phyloP scores from a whole-genome alignment of 1,139 yeast species.

The Geotrichum fermentans region DNA sequence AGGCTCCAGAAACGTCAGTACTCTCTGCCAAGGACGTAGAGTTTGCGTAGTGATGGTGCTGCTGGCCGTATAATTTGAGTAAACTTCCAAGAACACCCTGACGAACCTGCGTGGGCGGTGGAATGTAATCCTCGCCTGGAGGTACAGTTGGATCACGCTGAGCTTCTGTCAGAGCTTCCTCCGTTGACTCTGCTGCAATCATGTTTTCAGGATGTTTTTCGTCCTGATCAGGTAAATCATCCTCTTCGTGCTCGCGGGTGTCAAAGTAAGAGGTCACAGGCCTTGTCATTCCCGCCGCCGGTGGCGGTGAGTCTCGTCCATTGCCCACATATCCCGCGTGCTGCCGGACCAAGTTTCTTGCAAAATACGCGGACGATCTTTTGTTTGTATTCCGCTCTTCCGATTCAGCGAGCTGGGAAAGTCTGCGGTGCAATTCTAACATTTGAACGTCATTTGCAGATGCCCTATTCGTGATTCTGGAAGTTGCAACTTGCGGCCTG shows the following conservation, averaged over 20 bases:
- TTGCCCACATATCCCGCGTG: slow-evolving; percentile 12
- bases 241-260: neutral
- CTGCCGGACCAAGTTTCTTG: slow-evolving; percentile 16
- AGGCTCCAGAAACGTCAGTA: slow-evolving; percentile 10
- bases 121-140: slow-evolving; percentile 46
- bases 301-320: slow-evolving; percentile 12
- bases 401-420: neutral
- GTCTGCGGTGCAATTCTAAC: slow-evolving; percentile 25
- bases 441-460: slow-evolving; percentile 26
- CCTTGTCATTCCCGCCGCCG: slow-evolving; percentile 5
- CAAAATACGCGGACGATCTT: slow-evolving; percentile 2
- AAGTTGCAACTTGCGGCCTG: neutral
- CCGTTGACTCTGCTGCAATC: neutral
- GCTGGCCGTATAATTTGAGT: slow-evolving; percentile 55
- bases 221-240: slow-evolving; percentile 19
- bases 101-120: slow-evolving; percentile 69
- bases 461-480: neutral
- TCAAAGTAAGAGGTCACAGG: slow-evolving; percentile 7
- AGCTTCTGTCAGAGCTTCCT: neutral
- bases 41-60: neutral
- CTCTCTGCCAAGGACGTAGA: neutral
- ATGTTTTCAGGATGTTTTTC: slow-evolving; percentile 24
- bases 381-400: neutral
- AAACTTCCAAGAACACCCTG: slow-evolving; percentile 81
- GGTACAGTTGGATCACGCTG: neutral